Evolutionary conservation across 148 eudicot species (phyloP).

Genomic region (Amaranthus palmeri): DNA sequence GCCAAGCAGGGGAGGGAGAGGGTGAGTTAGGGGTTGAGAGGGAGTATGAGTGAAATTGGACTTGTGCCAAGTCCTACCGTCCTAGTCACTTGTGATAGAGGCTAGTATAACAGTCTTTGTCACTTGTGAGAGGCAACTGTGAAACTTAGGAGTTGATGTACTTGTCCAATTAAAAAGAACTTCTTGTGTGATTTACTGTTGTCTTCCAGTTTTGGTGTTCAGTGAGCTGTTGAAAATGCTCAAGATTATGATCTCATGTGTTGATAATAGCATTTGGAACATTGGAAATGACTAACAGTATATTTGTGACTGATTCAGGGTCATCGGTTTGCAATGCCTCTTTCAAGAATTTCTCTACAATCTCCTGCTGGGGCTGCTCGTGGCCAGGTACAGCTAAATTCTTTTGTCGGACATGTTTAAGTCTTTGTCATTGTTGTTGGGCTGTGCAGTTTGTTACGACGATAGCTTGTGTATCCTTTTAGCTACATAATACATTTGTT

Average conservation of each 20-base stretch:
- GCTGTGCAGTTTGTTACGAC: not conserved
- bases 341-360: constrained; percentile 61
- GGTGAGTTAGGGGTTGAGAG: no score
- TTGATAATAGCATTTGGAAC: not conserved
- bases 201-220: not conserved
- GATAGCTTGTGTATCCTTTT: not conserved
- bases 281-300: not conserved
- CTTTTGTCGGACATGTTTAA: no score
- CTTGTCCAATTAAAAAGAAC: no score
- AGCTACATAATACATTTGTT: not conserved
- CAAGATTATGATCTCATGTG: not conserved
- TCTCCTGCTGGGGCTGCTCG: constrained; percentile 80
- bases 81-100: no score
- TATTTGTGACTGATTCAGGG: constrained; percentile 47
- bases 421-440: constrained; percentile 5
- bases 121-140: no score
- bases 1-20: no score
- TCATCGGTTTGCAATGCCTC: constrained; percentile 69
- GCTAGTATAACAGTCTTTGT: no score
- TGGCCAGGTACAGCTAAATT: no score
- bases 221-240: not conserved
- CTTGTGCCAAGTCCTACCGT: no score
- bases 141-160: no score
- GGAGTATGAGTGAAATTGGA: no score
- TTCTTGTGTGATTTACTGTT: constrained; percentile 6